Conservation (phyloP, 495 filamentous ascomycete genomes). For the Hamigera avellanea region DNA sequence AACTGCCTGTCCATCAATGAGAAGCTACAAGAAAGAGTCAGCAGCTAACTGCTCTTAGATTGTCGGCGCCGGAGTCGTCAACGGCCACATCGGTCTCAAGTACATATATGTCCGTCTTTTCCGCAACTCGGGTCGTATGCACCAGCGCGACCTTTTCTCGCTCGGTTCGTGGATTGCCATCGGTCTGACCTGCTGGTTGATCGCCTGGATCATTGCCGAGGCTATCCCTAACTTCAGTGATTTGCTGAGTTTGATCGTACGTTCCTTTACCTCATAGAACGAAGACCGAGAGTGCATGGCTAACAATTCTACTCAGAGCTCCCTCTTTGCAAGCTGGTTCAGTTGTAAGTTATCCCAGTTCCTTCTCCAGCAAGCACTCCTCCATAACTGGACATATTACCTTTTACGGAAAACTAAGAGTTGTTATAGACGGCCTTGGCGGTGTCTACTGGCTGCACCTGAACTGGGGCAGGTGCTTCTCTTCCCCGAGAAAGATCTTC, state of each 20-base stretch:
- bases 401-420: background rate
- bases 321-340: slow-evolving; percentile 7
- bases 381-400: background rate
- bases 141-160: slow-evolving; percentile 36
- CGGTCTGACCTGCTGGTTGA: slow-evolving; percentile 41
- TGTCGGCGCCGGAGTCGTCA: slow-evolving; percentile 38
- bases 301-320: background rate
- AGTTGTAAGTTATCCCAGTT: slow-evolving; percentile 5
- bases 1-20: no score
- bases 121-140: slow-evolving; percentile 43
- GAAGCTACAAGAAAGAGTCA: slow-evolving; percentile 10
- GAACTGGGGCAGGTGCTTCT: slow-evolving; percentile 2
- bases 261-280: slow-evolving; percentile 2
- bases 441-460: slow-evolving; percentile 12
- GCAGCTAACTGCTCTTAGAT: slow-evolving; percentile 7
- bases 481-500: slow-evolving; percentile 1
- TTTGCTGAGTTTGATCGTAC: slow-evolving; percentile 41
- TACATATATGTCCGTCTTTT: slow-evolving; percentile 57
- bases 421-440: slow-evolving; percentile 4
- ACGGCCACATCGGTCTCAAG: slow-evolving; percentile 48
- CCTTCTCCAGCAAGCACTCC: no score
- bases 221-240: slow-evolving; percentile 63
- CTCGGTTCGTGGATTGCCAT: slow-evolving; percentile 47
- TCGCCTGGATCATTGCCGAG: slow-evolving; percentile 62
- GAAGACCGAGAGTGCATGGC: background rate